Evolutionary conservation across 2,329 filamentous ascomycete species (phyloP).

Genomic region (Trichoderma semiorbis): DNA sequence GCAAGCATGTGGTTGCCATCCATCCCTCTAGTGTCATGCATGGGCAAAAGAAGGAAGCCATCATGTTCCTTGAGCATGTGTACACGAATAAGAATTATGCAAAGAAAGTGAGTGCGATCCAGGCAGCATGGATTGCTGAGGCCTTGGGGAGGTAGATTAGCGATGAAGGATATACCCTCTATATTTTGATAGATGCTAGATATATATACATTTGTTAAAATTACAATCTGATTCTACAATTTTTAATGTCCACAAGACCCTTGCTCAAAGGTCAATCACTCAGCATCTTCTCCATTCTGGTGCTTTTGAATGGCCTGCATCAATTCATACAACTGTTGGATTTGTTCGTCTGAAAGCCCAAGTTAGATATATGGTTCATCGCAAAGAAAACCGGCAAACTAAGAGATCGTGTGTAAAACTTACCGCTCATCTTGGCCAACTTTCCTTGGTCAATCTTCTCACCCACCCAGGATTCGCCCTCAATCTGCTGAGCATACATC

Average conservation of each 20-base stretch:
- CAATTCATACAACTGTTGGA: constrained; percentile 89
- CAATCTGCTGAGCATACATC: constrained; percentile 85
- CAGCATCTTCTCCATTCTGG: constrained; percentile 26
- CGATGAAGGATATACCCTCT: neutral
- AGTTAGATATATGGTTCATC: neutral
- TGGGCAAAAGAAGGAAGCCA: constrained; percentile 61
- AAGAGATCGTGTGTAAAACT: constrained; percentile 30
- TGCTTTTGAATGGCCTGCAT: constrained; percentile 71
- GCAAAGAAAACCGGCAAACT: neutral
- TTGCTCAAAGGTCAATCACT: constrained; percentile 13
- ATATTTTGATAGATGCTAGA: neutral
- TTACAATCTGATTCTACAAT: neutral
- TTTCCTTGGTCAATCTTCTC: constrained; percentile 80
- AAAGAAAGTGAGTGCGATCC: constrained; percentile 61
- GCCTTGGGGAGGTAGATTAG: constrained; percentile 36
- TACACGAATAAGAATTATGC: constrained; percentile 65
- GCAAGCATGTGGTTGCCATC: constrained; percentile 58
- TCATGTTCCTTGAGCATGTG: constrained; percentile 66
- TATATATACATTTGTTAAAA: neutral
- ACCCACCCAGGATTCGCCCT: constrained; percentile 80
- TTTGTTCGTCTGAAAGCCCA: constrained; percentile 69
- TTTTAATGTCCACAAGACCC: neutral
- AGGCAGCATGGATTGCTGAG: constrained; percentile 57
- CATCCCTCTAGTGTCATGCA: constrained; percentile 62
- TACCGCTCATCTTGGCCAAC: constrained; percentile 91